A percentile compares a stretch with the other conserved stretches of the same genome.
These are phyloP conservation scores for Exophiala aquamarina DNA, from an alignment of 2,329 filamentous ascomycete species.

Conservation along the genomic window DNA sequence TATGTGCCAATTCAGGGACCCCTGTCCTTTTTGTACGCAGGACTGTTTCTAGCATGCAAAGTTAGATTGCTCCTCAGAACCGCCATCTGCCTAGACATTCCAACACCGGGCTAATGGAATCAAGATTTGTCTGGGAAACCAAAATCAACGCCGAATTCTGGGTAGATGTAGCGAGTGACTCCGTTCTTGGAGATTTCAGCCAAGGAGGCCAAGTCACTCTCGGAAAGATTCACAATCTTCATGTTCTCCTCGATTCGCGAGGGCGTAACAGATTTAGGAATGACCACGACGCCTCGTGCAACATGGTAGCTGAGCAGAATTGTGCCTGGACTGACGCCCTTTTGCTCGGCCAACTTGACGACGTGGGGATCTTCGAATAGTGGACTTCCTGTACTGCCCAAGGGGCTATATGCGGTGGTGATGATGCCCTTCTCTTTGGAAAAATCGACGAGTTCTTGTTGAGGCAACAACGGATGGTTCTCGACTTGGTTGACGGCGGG, in stretches of 20 bases:
- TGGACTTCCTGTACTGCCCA: slow-evolving; percentile 52
- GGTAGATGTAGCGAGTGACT: slow-evolving; percentile 21
- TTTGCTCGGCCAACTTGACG: slow-evolving; percentile 42
- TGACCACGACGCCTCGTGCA: slow-evolving; percentile 23
- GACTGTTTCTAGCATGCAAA: too few relatives aligned
- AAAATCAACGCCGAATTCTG: slow-evolving; percentile 24
- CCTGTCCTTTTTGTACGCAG: too few relatives aligned
- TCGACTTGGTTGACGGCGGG: slow-evolving; percentile 55
- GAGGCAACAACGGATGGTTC: slow-evolving; percentile 55
- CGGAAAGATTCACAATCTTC: slow-evolving; percentile 41
- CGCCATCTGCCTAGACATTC: too few relatives aligned
- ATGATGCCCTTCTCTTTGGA: slow-evolving; percentile 53
- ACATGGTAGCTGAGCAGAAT: slow-evolving; percentile 46
- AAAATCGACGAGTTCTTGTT: slow-evolving; percentile 49
- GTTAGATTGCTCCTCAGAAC: too few relatives aligned
- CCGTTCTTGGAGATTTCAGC: slow-evolving; percentile 25
- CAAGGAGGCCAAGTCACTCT: slow-evolving; percentile 38
- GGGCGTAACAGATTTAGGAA: slow-evolving; percentile 43
- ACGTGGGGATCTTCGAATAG: slow-evolving; percentile 43
- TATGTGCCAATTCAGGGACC: too few relatives aligned
- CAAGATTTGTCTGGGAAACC: slow-evolving; percentile 26
- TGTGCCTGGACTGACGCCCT: slow-evolving; percentile 38
- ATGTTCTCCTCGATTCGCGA: slow-evolving; percentile 45
- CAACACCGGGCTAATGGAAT: background rate
- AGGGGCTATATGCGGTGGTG: slow-evolving; percentile 55